Conservation (phyloP, 2,329 filamentous ascomycete species). For the Hypoxylon sp. region DNA sequence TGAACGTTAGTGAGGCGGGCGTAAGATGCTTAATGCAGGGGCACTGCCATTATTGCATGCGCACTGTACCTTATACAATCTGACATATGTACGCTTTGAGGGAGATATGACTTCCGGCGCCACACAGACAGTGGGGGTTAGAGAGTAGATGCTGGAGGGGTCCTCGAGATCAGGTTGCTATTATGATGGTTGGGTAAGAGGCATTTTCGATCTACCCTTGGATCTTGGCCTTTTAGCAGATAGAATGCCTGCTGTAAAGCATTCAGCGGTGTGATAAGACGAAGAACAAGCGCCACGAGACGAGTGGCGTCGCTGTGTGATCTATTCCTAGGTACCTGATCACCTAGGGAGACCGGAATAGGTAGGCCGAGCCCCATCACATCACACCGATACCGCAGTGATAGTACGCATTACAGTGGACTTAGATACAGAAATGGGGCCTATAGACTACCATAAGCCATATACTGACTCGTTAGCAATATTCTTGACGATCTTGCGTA, state of each 20-base stretch:
- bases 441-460: background rate
- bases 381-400: constrained; percentile 37
- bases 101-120: constrained; percentile 12
- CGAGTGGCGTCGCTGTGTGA: constrained; percentile 15
- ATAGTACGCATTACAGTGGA: background rate
- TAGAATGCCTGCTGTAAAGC: constrained; percentile 4
- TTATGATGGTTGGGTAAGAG: constrained; percentile 12
- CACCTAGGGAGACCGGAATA: constrained; percentile 1
- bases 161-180: constrained; percentile 17
- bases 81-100: constrained; percentile 8
- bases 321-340: background rate
- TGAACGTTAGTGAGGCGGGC: constrained; percentile 36
- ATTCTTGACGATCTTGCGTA: constrained; percentile 3
- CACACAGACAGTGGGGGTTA: constrained; percentile 35
- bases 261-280: constrained; percentile 27
- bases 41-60: constrained; percentile 24
- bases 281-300: constrained; percentile 13
- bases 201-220: constrained; percentile 16
- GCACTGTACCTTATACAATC: constrained; percentile 19
- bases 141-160: constrained; percentile 9
- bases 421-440: background rate
- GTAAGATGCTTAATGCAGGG: constrained; percentile 42
- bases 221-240: constrained; percentile 24
- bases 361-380: constrained; percentile 28
- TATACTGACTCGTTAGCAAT: constrained; percentile 6